Evolutionary conservation across 1,139 yeast species (phyloP), one percentile per base, ranked within the genome.

Genomic region (Sugiyamaella sp.): DNA sequence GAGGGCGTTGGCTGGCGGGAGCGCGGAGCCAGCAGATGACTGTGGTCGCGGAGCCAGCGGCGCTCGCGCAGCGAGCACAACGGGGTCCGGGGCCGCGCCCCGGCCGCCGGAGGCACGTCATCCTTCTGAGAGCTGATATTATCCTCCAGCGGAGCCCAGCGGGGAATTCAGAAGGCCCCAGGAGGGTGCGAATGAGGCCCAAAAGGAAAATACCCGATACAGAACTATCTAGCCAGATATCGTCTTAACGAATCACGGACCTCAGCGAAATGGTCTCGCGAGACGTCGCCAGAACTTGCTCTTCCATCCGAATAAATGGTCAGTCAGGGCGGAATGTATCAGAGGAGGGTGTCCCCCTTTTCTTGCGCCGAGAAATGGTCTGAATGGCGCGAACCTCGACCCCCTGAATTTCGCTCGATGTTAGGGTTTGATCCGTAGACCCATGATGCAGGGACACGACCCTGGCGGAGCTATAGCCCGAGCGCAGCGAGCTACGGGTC

Each of bases 141-240:
- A n/a, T n/a, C n/a, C n/a, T n/a, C n/a, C n/a, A n/a, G n/a, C n/a
- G n/a, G n/a, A n/a, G n/a, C n/a, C n/a, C n/a, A n/a, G n/a, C n/a
- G n/a, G n/a, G n/a, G n/a, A n/a, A n/a, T n/a, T n/a, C n/a, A n/a
- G n/a, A n/a, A n/a, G n/a, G n/a, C n/a, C n/a, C n/a, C n/a, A n/a
- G n/a, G n/a, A n/a, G n/a, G n/a, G n/a, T n/a, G n/a, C n/a, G n/a
- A n/a, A n/a, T n/a, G n/a, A n/a, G n/a, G n/a, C n/a, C n/a, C n/a
- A 27, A 29, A 24, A 40, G 9, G 37, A 4, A n/a, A 9, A 32
- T 22, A 52, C 42, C 52, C 22, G 42, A 37, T 8, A n/a, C 12
- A 8, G 38, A 25, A 25, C 10, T 6, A 6, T 25, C 10, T 10
- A 25, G 29, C 29, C 29, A 25, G 10, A 8, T 29, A 29, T 29